phyloP scores from a whole-genome alignment of 2,329 filamentous ascomycete species.

The Cordyceps cateniannulata region DNA sequence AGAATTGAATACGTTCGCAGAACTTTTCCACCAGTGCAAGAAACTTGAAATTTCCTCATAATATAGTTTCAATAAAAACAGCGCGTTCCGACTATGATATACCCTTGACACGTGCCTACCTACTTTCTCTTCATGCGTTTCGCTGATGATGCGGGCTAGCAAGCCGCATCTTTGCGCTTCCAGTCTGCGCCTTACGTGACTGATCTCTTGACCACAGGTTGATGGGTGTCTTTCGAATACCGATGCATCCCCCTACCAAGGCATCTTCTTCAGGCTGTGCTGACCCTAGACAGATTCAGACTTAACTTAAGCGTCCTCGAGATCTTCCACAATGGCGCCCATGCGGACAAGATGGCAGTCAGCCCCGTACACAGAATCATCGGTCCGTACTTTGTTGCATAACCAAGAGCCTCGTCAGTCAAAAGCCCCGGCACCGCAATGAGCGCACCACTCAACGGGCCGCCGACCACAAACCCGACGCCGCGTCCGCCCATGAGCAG shows the following conservation, averaged over 20 bases:
- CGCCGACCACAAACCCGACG: slow-evolving; percentile 23
- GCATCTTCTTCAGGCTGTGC: background rate
- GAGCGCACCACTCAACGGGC: slow-evolving; percentile 24
- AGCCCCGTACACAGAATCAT: slow-evolving; percentile 28
- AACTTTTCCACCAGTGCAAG: no score
- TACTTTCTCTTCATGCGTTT: no score
- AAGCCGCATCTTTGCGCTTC: no score
- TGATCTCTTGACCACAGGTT: no score
- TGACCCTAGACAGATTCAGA: background rate
- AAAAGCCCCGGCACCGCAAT: slow-evolving; percentile 20
- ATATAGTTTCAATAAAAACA: no score
- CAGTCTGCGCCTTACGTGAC: no score
- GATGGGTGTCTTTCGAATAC: no score
- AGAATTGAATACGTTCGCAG: no score
- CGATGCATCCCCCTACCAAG: background rate
- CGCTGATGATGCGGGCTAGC: no score
- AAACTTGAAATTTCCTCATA: no score
- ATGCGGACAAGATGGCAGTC: slow-evolving; percentile 25
- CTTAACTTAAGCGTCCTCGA: background rate
- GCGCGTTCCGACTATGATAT: no score
- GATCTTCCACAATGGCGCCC: slow-evolving; percentile 31
- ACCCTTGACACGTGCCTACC: no score
- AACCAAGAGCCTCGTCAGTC: slow-evolving; percentile 23
- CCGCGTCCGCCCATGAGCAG: slow-evolving; percentile 26
- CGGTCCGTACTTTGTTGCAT: slow-evolving; percentile 25